Percentiles rank a stretch among this genome's conserved stretches.
These are phyloP conservation scores for Alternaria solani DNA, from an alignment of 2,329 filamentous ascomycete genomes.

Conservation along the genomic window DNA sequence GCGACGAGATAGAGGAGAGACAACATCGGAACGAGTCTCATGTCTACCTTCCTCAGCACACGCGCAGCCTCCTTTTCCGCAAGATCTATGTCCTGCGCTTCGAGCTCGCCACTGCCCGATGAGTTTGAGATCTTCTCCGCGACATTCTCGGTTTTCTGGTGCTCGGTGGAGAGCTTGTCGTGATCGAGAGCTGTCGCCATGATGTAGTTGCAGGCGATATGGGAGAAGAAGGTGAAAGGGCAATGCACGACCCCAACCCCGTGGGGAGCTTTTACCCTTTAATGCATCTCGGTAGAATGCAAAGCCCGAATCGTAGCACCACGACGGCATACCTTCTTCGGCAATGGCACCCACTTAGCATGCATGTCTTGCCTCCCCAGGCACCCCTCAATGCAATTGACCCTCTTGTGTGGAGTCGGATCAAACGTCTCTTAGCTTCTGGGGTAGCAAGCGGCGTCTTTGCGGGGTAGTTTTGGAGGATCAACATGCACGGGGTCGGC, in stretches of 20 bases:
- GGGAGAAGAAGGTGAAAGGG: not conserved
- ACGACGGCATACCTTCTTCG: constrained; percentile 18
- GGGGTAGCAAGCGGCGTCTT: constrained; percentile 23
- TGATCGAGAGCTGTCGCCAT: constrained; percentile 30
- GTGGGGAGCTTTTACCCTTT: constrained; percentile 15
- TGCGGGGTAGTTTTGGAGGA: constrained; percentile 31
- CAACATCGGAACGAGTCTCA: constrained; percentile 41
- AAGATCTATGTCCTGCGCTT: constrained; percentile 34
- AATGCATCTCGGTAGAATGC: constrained; percentile 22
- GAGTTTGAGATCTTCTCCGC: constrained; percentile 36
- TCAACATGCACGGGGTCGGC: constrained; percentile 12
- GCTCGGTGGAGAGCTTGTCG: constrained; percentile 13
- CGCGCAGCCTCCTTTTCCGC: constrained; percentile 38
- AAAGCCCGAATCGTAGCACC: constrained; percentile 17
- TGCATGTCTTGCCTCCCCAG: not conserved
- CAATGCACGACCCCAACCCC: constrained; percentile 2
- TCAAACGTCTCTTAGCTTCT: constrained; percentile 14
- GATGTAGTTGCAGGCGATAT: not conserved
- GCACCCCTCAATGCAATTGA: constrained; percentile 6
- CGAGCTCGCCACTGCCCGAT: constrained; percentile 30
- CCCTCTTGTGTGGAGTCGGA: constrained; percentile 15
- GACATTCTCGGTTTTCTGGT: constrained; percentile 34
- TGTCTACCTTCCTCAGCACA: constrained; percentile 48
- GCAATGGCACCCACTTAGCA: constrained; percentile 10
- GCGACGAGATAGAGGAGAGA: constrained; percentile 47